Percentiles rank a stretch among this genome's conserved stretches.
Conservation (phyloP, 805 yeast genomes). For the Candida glaebosa region DNA sequence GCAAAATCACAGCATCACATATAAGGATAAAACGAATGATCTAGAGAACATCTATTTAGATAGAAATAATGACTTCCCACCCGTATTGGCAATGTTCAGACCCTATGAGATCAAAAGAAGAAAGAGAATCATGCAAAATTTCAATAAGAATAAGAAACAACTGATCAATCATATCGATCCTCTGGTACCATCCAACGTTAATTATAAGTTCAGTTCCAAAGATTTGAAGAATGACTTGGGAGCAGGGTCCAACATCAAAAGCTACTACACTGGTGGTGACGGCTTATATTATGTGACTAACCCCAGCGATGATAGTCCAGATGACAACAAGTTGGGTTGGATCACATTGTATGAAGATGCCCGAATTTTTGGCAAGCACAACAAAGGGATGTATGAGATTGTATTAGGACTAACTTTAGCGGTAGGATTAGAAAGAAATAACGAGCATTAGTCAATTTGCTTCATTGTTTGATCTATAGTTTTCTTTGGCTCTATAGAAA, state of each 20-base stretch:
- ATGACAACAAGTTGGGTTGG: slow-evolving; percentile 62
- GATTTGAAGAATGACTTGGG: slow-evolving; percentile 19
- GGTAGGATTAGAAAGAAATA: slow-evolving; percentile 29
- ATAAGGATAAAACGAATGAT: slow-evolving; percentile 10
- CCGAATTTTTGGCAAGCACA: slow-evolving; percentile 15
- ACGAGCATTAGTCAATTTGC: not conserved
- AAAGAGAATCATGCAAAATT: slow-evolving; percentile 34
- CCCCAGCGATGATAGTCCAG: slow-evolving; percentile 61
- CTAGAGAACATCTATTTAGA: slow-evolving; percentile 28
- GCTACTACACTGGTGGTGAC: slow-evolving; percentile 49
- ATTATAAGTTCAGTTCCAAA: slow-evolving; percentile 8
- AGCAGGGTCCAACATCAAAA: slow-evolving; percentile 21
- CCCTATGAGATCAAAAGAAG: slow-evolving; percentile 36
- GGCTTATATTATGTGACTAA: slow-evolving; percentile 44
- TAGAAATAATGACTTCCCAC: slow-evolving; percentile 16
- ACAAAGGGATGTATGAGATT: slow-evolving; percentile 50
- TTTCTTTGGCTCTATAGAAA: too few relatives aligned
- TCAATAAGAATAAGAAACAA: slow-evolving; percentile 19
- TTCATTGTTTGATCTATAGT: not conserved
- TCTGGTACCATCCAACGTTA: too few relatives aligned
- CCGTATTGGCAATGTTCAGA: slow-evolving; percentile 37
- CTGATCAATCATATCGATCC: slow-evolving; percentile 1
- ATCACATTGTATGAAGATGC: slow-evolving; percentile 53
- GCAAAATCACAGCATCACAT: not conserved
- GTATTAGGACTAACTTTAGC: slow-evolving; percentile 54